phyloP scores from a whole-genome alignment of 202 grass and related monocot species.

The Schoenoplectus tabernaemontani region DNA sequence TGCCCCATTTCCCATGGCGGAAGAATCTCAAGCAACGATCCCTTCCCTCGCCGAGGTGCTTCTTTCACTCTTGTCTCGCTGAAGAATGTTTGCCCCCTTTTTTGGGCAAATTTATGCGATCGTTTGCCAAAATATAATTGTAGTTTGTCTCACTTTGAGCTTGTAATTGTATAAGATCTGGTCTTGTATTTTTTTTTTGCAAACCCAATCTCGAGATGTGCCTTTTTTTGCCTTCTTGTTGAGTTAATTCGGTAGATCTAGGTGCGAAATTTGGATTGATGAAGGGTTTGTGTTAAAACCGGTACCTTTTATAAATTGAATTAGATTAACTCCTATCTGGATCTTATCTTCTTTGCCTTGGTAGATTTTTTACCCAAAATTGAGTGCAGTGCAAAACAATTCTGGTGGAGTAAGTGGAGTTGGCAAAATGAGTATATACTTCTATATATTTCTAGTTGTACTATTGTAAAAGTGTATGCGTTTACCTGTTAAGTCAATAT shows the following conservation, averaged over 20 bases:
- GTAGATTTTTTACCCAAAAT: not conserved
- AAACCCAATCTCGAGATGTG: not conserved
- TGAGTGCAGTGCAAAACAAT: not conserved
- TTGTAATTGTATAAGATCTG: not conserved
- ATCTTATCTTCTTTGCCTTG: not conserved
- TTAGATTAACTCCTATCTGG: not conserved
- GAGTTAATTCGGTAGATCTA: constrained; percentile 4
- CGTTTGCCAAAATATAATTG: no score
- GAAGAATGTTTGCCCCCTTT: not conserved
- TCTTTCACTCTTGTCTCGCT: not conserved
- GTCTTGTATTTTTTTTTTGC: not conserved
- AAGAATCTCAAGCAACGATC: constrained; percentile 12
- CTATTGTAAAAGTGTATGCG: not conserved
- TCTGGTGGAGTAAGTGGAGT: not conserved
- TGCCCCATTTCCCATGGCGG: constrained; percentile 25
- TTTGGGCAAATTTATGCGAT: not conserved
- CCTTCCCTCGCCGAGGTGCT: constrained; percentile 23
- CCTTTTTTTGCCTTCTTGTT: not conserved
- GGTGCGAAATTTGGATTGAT: not conserved
- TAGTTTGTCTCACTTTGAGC: not conserved
- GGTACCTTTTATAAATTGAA: not conserved
- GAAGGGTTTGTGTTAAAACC: not conserved
- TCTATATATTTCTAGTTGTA: not conserved
- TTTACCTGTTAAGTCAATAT: not conserved
- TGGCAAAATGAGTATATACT: not conserved